Evolutionary conservation across 2,329 filamentous ascomycete species (phyloP), one percentile per base, ranked within the genome.

Genomic region (Exophiala sp.): DNA sequence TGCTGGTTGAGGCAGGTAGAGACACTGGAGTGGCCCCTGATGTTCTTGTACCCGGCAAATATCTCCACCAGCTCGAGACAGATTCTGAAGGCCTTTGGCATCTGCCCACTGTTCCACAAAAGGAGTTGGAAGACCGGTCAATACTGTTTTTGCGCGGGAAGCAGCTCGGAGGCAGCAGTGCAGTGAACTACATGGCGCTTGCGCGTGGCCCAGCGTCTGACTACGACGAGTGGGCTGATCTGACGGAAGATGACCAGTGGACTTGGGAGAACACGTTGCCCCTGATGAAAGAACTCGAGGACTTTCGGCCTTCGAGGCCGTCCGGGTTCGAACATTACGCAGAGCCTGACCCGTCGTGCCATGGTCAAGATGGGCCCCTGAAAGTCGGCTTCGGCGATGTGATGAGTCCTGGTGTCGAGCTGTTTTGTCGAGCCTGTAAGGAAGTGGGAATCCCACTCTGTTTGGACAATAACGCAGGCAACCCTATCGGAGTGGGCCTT

Each of bases 401-500:
- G 53, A 55, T 83, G 3, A 63, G 69, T 2, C 68, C 69, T 0
- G 62, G 78, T 20, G 63, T 79, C 34, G 73, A 79, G 54, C 65
- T 72, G 6, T 78, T 79, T 33, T 72, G 78, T 52, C 63, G 78
- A 38, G 50, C 50, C 3, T 54, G 36, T 41, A 33, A 36, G n/a
- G 43, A 53, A 20, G 70, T 72, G 20, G 80, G 80, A 0, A 71
- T 77, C 34, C 67, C 72, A 0, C 57, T 76, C 11, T 83, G 83
- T 54, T 69, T 71, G 0, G 81, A 84, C 57, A 73, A 80, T 34
- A 84, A 84, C 56, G 78, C 76, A 4, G 82, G 82, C 0, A 75
- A 84, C 60, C 80, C 79, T 0, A 68, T 84, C 24, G 82, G 82
- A 2, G 75, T 83, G 8, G 29, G 43, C n/a, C 24, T 53, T 8